phyloP scores from a whole-genome alignment of 1,284 basidiomycete genomes.

The Cryptococcus depauperatus region DNA sequence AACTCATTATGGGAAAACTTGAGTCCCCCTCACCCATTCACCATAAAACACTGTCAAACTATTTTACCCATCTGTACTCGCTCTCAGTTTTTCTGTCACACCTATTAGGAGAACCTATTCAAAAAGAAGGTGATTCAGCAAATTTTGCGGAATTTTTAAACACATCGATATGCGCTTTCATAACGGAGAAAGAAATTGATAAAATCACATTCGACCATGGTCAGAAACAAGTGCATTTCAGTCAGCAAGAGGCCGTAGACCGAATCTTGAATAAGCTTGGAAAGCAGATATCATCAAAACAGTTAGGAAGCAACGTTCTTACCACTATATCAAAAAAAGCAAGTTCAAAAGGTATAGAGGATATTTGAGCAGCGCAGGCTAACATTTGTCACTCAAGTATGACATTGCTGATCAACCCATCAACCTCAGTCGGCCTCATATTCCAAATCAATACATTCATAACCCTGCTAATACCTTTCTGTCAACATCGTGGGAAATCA shows the following conservation, averaged over 20 bases:
- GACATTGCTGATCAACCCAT: conserved; percentile 15
- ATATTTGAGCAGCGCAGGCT: background rate
- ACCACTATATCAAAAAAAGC: conserved; percentile 16
- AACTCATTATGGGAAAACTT: too few species aligned
- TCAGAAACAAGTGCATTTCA: conserved; percentile 2
- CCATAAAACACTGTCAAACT: conserved; percentile 40
- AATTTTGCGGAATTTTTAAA: conserved; percentile 21
- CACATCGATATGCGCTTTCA: conserved; percentile 19
- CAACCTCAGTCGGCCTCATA: conserved; percentile 17
- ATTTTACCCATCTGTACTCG: conserved; percentile 23
- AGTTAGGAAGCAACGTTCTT: conserved; percentile 9
- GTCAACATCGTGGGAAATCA: conserved; percentile 20
- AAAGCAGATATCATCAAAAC: background rate
- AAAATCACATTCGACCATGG: background rate
- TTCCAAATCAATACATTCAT: conserved; percentile 19
- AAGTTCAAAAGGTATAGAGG: background rate
- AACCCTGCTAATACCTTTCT: conserved; percentile 20
- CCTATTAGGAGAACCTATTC: conserved; percentile 3
- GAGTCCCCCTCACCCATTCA: background rate
- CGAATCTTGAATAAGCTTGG: conserved; percentile 22
- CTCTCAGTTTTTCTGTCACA: conserved; percentile 15
- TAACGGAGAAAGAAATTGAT: background rate
- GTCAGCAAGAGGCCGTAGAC: conserved; percentile 34
- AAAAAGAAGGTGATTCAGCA: conserved; percentile 16
- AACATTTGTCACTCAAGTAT: conserved; percentile 4